Conservation (phyloP, 371 early-diverging fungal species). For the Entomophthora muscae region DNA sequence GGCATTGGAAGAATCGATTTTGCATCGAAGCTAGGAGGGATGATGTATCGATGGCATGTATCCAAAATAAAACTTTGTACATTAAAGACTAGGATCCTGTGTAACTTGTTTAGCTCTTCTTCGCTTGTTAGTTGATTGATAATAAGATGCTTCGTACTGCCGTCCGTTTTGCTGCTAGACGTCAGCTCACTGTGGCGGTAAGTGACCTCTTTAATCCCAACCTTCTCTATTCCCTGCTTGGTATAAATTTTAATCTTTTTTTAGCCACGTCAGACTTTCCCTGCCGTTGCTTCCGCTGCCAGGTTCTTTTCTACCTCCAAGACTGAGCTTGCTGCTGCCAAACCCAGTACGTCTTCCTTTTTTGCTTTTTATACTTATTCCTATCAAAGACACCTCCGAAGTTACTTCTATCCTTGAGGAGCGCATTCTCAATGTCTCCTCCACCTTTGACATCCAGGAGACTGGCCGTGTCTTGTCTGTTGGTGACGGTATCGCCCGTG, state of each 20-base stretch:
- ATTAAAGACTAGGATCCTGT: no score
- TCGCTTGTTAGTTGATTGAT: no score
- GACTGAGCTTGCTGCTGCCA: conserved; percentile 20
- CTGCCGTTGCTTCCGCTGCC: conserved; percentile 10
- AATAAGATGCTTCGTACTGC: conserved; percentile 8
- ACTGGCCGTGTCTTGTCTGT: conserved; percentile 93
- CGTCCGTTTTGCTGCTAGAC: conserved; percentile 2
- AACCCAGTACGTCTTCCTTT: conserved; percentile 16
- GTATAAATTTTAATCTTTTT: neutral
- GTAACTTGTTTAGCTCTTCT: no score
- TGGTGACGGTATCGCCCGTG: conserved; percentile 98
- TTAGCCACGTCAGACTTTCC: conserved; percentile 3
- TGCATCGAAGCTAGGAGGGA: no score
- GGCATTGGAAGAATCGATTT: no score
- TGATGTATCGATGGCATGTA: no score
- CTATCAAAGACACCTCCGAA: conserved; percentile 42
- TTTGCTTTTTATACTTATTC: neutral
- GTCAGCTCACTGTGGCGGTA: conserved; percentile 6
- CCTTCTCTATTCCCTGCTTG: neutral
- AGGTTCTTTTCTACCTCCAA: conserved; percentile 21
- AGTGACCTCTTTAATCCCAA: neutral
- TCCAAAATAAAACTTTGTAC: no score
- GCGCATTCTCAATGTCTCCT: conserved; percentile 66
- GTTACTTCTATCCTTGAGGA: conserved; percentile 80
- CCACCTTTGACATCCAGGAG: conserved; percentile 73